phyloP scores from a whole-genome alignment of 495 filamentous ascomycete genomes.

The Clavariopsis aquatica region DNA sequence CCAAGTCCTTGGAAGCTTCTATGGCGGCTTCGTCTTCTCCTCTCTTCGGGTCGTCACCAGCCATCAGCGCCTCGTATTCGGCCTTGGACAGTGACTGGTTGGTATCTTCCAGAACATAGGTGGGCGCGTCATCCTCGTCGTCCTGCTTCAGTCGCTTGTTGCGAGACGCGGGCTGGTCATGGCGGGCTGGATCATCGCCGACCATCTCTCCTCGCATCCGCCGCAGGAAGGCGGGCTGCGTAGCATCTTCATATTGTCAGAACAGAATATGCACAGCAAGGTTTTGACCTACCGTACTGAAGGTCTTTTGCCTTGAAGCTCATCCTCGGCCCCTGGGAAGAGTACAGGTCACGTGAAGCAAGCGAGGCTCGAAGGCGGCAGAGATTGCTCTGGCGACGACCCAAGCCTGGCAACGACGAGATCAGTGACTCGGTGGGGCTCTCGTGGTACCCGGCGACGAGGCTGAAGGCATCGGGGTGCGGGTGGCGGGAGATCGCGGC shows the following conservation, averaged over 20 bases:
- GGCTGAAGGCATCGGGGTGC: background rate
- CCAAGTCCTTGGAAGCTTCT: background rate
- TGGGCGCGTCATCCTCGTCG: constrained; percentile 51
- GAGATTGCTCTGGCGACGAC: too few relatives aligned
- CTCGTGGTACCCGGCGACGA: background rate
- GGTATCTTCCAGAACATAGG: constrained; percentile 53
- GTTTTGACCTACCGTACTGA: constrained; percentile 44
- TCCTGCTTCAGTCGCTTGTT: constrained; percentile 45
- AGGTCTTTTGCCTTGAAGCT: constrained; percentile 51
- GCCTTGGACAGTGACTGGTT: constrained; percentile 47
- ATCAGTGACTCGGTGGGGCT: background rate
- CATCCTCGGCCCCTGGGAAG: constrained; percentile 32
- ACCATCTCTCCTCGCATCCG: constrained; percentile 48
- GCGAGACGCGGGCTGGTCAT: constrained; percentile 48
- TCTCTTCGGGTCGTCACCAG: constrained; percentile 28
- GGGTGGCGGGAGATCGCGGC: background rate
- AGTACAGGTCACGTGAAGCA: constrained; percentile 7
- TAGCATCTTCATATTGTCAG: constrained; percentile 40
- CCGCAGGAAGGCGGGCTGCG: constrained; percentile 47
- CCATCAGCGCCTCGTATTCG: constrained; percentile 48
- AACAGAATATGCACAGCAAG: background rate
- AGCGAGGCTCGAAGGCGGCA: background rate
- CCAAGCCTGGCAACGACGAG: background rate
- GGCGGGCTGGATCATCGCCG: constrained; percentile 42
- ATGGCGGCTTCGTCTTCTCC: background rate